Evolutionary conservation across 305 asterid genomes (phyloP), one percentile per base, ranked within the genome.

Genomic region (Coffea humblotiana): DNA sequence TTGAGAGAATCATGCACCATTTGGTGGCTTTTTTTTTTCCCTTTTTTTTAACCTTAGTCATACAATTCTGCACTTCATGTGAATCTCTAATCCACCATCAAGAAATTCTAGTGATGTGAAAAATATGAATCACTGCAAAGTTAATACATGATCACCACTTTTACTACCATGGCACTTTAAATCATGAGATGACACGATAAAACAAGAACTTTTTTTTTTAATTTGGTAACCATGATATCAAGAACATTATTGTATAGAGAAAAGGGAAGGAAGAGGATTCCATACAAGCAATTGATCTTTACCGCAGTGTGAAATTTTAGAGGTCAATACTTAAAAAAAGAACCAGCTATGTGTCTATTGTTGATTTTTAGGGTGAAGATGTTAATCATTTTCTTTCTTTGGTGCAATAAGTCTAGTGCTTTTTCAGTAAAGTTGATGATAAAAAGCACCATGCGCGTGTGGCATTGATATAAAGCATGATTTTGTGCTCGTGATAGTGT

Each of bases 361-460:
- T 72, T 54, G 58, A 10, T 47, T 32, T 32, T 37, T 29, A 29
- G 25, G 21, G 9, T 29, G 21, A 67, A 77, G 29, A 18, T 47
- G 51, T 27, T 27, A 25, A 68, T 40, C 15, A 45, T 72, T 2
- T 15, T 45, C 15, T 70, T 4, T n/a, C 18, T 16, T 19, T 60
- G 27, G 60, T 77, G 27, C 32, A 61, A 51, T 72, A 52, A 66
- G 15, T 70, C 48, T 6, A 43, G 49, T 82, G 86, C 84, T 79
- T 81, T 87, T 68, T 54, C 15, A 58, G 3, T 45, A 86, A 87
- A 88, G 90, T 63, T 76, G 77, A 61, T 71, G 79, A 75, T 68
- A 75, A 84, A 74, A 81, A 83, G 86, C 73, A 74, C 75, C 86
- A 84, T 83, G 90, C 90, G 94, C 87, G 89, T 86, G 92, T 84